Base-by-base conservation (phyloP, 257 asterid species). In the Solanum stenotomum region DNA sequence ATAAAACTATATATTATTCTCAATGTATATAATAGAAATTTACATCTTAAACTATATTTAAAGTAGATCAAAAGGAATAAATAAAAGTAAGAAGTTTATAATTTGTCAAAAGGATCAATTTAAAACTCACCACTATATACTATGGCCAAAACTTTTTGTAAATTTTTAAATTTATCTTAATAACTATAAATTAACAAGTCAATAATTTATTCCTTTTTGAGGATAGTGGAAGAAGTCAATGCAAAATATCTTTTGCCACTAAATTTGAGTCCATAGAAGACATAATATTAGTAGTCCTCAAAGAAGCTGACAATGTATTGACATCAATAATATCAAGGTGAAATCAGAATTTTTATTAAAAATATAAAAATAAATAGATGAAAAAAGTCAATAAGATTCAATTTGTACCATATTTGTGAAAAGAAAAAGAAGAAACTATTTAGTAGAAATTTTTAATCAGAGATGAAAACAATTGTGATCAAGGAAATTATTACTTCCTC, bases 181-280 rank as follows among this genome's bases (percentile, higher is more conserved):
- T 22, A 71, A 71, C 14, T 1, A 31, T 4, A 33, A 72, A 72
- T 72, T 33, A 72, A 72, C 5, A 18, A 74, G 9, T 74, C 44
- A 8, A 74, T 34, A 34, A 74, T 74, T 14, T 78, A 68, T 78
- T 40, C 59, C 63, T 25, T 78, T 42, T 42, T 4, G n/a, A 29
- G 8, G 25, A 44, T 68, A 89, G 94, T 93, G 92, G 92, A 70
- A 90, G 90, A 52, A 91, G 93, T 93, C 93, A 88, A 92, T 89
- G 85, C 89, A 91, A 91, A 79, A 88, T 90, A 92, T 88, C 92
- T 89, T 86, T 88, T 91, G 84, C 90, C 93, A 92, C 89, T 88
- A 88, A 87, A 89, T 79, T 75, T 25, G 76, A 86, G 59, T 90
- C 88, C 91, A 87, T 67, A 89, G 86, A 89, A 91, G 86, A 90